Evolutionary conservation across 768 basidiomycete genomes (phyloP).

Genomic region (Dendrothele bispora): DNA sequence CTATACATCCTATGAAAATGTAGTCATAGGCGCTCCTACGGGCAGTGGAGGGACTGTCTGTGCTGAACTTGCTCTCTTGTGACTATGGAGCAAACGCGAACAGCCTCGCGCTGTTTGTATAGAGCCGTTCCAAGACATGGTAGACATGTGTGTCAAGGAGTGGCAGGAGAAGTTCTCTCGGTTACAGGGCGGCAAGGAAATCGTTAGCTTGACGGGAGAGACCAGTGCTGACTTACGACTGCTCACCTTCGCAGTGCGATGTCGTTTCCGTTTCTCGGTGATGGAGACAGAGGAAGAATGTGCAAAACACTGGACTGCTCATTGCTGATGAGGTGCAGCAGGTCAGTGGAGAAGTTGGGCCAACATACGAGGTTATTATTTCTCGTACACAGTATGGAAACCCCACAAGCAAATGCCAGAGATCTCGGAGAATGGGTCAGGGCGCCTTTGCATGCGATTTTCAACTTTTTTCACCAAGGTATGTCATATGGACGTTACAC

Average conservation of each 20-base stretch:
- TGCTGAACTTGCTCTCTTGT: slow-evolving; percentile 91
- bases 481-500: slow-evolving; percentile 13
- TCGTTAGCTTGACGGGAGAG: slow-evolving; percentile 92
- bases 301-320: slow-evolving; percentile 87
- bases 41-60: slow-evolving; percentile 97
- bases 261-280: slow-evolving; percentile 86
- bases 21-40: slow-evolving; percentile 95
- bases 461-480: slow-evolving; percentile 98
- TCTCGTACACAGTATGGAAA: slow-evolving; percentile 94
- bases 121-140: slow-evolving; percentile 97
- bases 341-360: slow-evolving; percentile 91
- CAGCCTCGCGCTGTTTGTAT: slow-evolving; percentile 87
- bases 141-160: slow-evolving; percentile 84
- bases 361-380: slow-evolving; percentile 96
- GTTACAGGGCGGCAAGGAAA: slow-evolving; percentile 90
- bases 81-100: slow-evolving; percentile 82
- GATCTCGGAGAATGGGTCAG: slow-evolving; percentile 99
- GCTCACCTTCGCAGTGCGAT: slow-evolving; percentile 86
- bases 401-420: slow-evolving; percentile 91
- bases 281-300: slow-evolving; percentile 96
- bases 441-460: slow-evolving; percentile 88
- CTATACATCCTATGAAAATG: slow-evolving; percentile 94
- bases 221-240: slow-evolving; percentile 87
- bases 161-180: slow-evolving; percentile 86
- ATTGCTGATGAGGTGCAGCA: slow-evolving; percentile 96